Evolutionary conservation across 2,329 filamentous ascomycete genomes (phyloP).

Genomic region (Apiospora pterosperma): DNA sequence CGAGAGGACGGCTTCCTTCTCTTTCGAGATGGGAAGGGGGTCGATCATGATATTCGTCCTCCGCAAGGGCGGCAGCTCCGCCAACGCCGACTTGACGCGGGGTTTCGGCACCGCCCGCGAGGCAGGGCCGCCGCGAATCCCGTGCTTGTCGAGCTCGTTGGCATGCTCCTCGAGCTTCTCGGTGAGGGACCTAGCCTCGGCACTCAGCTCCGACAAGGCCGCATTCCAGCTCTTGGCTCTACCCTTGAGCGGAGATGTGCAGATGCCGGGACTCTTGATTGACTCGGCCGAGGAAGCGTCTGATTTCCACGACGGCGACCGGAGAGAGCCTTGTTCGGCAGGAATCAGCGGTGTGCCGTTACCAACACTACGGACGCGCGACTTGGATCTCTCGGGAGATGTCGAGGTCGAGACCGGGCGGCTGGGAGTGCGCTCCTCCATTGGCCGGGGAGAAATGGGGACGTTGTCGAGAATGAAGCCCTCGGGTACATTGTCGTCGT

Average conservation of each 20-base stretch:
- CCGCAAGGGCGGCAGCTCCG: slow-evolving; percentile 67
- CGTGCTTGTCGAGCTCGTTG: slow-evolving; percentile 54
- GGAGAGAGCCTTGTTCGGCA: slow-evolving; percentile 55
- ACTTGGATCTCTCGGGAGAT: slow-evolving; percentile 51
- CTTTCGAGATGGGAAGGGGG: slow-evolving; percentile 77
- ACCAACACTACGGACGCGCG: slow-evolving; percentile 53
- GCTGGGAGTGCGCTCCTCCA: slow-evolving; percentile 52
- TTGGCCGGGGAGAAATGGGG: slow-evolving; percentile 71
- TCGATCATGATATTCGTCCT: slow-evolving; percentile 81
- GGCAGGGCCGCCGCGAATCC: slow-evolving; percentile 16
- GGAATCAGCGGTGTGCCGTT: slow-evolving; percentile 62
- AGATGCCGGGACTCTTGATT: slow-evolving; percentile 26
- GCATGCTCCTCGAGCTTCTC: slow-evolving; percentile 79
- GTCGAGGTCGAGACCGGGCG: slow-evolving; percentile 49
- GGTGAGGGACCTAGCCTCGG: slow-evolving; percentile 71
- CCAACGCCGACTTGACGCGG: slow-evolving; percentile 62
- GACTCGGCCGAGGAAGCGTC: slow-evolving; percentile 34
- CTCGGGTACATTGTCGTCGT: slow-evolving; percentile 75
- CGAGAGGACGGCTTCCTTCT: slow-evolving; percentile 80
- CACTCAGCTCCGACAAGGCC: slow-evolving; percentile 64
- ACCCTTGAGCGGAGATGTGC: slow-evolving; percentile 42
- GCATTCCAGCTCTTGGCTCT: slow-evolving; percentile 74
- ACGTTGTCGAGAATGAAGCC: slow-evolving; percentile 79
- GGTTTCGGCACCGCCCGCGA: slow-evolving; percentile 36
- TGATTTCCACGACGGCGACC: slow-evolving; percentile 53